Evolutionary conservation across 768 basidiomycete genomes (phyloP).

Genomic region (Saitozyma podzolica): DNA sequence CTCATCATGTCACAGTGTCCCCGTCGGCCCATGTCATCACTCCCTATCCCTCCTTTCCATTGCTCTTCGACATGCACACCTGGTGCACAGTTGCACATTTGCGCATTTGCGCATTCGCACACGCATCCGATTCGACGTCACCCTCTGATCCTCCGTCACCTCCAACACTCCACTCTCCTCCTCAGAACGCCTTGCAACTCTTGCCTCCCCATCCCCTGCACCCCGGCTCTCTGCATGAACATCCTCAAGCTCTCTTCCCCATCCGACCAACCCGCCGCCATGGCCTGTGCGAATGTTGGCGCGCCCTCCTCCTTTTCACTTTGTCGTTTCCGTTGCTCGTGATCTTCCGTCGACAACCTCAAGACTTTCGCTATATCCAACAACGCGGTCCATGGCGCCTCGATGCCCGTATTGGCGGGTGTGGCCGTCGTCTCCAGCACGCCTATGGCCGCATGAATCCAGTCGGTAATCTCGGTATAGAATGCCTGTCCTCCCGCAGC

Average conservation of each 20-base stretch:
- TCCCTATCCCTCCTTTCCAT: no score
- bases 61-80: no score
- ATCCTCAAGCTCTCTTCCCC: constrained; percentile 22
- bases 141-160: background rate
- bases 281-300: constrained; percentile 43
- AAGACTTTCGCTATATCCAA: constrained; percentile 70
- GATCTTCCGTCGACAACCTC: constrained; percentile 52
- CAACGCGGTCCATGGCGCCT: constrained; percentile 74
- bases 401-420: constrained; percentile 51
- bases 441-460: constrained; percentile 66
- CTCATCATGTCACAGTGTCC: no score
- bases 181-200: constrained; percentile 42
- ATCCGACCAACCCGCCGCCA: constrained; percentile 45
- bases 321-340: no score
- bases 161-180: constrained; percentile 47
- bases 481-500: constrained; percentile 65
- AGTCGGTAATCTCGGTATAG: constrained; percentile 71
- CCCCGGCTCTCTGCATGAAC: constrained; percentile 30
- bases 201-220: constrained; percentile 25
- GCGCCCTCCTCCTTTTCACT: constrained; percentile 5
- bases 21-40: no score
- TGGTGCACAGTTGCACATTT: no score
- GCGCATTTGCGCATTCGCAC: no score
- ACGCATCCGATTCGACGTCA: no score
- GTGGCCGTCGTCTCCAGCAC: background rate